Percentiles rank a stretch among this genome's conserved stretches.
phyloP scores from a whole-genome alignment of 73 alveolate species.

The Effrenium voratum region DNA sequence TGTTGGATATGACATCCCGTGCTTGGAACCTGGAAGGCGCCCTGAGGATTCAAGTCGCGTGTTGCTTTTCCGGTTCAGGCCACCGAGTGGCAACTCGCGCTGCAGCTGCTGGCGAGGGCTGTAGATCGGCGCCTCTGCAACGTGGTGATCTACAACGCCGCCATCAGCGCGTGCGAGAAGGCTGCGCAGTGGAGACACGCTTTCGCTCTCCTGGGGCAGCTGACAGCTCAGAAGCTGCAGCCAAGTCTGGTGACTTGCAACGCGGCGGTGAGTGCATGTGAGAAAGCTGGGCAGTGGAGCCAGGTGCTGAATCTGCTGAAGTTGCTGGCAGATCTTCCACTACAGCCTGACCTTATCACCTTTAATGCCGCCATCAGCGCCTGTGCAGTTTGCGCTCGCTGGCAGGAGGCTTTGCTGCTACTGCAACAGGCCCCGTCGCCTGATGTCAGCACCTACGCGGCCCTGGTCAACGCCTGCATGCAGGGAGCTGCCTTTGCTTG shows the following conservation, averaged over 20 bases:
- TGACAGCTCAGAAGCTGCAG: not conserved
- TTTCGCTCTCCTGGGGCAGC: not conserved
- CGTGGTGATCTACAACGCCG: constrained; percentile 33
- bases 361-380: constrained; percentile 34
- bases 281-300: constrained; percentile 25
- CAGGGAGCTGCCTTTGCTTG: too few species aligned
- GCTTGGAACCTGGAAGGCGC: too few species aligned
- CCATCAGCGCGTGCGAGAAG: constrained; percentile 31
- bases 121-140: not conserved
- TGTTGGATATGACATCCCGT: too few species aligned
- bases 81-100: constrained; percentile 14
- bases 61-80: too few species aligned
- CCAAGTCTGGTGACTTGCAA: constrained; percentile 19
- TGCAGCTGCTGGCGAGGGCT: not conserved
- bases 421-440: too few species aligned
- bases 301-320: not conserved
- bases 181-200: constrained; percentile 7
- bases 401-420: constrained; percentile 3
- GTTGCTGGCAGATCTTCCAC: not conserved
- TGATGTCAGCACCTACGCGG: too few species aligned
- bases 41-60: too few species aligned
- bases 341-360: constrained; percentile 10
- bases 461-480: too few species aligned
- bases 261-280: constrained; percentile 42
- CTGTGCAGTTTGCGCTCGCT: not conserved